Evolutionary conservation across 2,329 filamentous ascomycete species (phyloP).

Genomic region (Hirsutella rhossiliensis): DNA sequence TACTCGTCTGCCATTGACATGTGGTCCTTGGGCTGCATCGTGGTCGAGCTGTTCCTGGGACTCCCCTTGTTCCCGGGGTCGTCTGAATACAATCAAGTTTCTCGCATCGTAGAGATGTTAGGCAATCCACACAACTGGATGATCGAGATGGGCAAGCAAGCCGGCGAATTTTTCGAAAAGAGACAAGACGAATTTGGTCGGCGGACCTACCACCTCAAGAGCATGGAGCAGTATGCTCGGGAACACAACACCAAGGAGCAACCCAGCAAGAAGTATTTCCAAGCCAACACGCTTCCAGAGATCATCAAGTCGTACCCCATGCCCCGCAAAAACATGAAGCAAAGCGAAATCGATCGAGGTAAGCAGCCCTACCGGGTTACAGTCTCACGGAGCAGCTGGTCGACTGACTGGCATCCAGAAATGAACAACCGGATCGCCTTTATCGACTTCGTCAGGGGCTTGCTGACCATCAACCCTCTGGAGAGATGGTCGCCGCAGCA

Average conservation of each 20-base stretch:
- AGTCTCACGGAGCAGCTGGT: background rate
- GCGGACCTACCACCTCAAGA: slow-evolving; percentile 83
- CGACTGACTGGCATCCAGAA: slow-evolving; percentile 45
- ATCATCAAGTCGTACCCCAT: slow-evolving; percentile 98
- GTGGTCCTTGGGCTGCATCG: slow-evolving; percentile 98
- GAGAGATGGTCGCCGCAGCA: slow-evolving; percentile 97
- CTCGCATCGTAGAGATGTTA: slow-evolving; percentile 94
- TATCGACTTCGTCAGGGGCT: slow-evolving; percentile 91
- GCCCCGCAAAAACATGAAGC: slow-evolving; percentile 99
- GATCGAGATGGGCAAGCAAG: slow-evolving; percentile 97
- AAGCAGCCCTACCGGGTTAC: slow-evolving; percentile 8
- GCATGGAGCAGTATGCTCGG: slow-evolving; percentile 93
- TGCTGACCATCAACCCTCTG: slow-evolving; percentile 88
- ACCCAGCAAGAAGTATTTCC: slow-evolving; percentile 99
- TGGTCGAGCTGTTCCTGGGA: slow-evolving; percentile 92
- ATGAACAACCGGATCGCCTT: slow-evolving; percentile 97
- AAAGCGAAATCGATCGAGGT: slow-evolving; percentile 92
- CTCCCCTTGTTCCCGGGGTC: slow-evolving; percentile 91
- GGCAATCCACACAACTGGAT: slow-evolving; percentile 96
- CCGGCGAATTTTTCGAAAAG: slow-evolving; percentile 95
- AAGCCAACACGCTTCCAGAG: slow-evolving; percentile 83
- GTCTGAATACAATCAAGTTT: slow-evolving; percentile 97
- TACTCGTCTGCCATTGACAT: slow-evolving; percentile 99
- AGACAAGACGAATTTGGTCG: slow-evolving; percentile 81
- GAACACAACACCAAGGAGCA: slow-evolving; percentile 97